Conservation (phyloP, 2,329 filamentous ascomycete genomes). For the Daldinia sp. region DNA sequence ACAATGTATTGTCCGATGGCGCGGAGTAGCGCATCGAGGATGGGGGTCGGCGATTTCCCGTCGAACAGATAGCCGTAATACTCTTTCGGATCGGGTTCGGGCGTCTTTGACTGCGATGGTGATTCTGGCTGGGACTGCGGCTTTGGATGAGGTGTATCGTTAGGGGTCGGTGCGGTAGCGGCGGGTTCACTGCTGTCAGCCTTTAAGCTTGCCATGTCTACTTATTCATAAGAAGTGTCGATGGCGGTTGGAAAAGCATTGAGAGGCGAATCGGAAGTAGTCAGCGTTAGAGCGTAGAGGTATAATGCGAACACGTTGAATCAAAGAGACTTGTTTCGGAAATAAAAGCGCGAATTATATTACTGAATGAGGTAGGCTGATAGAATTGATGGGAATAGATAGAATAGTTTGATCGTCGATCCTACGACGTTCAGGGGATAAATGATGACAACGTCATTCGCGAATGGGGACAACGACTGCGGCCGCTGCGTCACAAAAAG, state of each 20-base stretch:
- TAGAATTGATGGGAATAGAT: conserved; percentile 6
- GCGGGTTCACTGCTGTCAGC: conserved; percentile 44
- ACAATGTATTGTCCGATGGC: conserved; percentile 79
- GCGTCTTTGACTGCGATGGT: conserved; percentile 36
- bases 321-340: conserved; percentile 14
- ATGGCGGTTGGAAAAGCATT: conserved; percentile 5
- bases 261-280: conserved; percentile 18
- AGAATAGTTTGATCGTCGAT: conserved; percentile 13
- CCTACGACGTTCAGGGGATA: conserved; percentile 29
- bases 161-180: conserved; percentile 32
- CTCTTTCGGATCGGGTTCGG: conserved; percentile 48
- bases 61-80: conserved; percentile 78
- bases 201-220: conserved; percentile 46
- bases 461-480: conserved; percentile 29
- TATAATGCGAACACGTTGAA: conserved; percentile 21
- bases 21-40: conserved; percentile 75
- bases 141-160: conserved; percentile 28
- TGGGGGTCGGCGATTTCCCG: conserved; percentile 72
- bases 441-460: conserved; percentile 43
- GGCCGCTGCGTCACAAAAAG: conserved; percentile 44
- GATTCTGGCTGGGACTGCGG: conserved; percentile 30
- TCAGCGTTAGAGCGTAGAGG: conserved; percentile 9
- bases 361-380: conserved; percentile 28
- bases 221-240: conserved; percentile 16
- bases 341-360: conserved; percentile 36